Percentiles rank a stretch among this genome's conserved stretches.
These are phyloP conservation scores for Gautieria morchelliformis DNA, from an alignment of 768 basidiomycete genomes.

Conservation along the genomic window DNA sequence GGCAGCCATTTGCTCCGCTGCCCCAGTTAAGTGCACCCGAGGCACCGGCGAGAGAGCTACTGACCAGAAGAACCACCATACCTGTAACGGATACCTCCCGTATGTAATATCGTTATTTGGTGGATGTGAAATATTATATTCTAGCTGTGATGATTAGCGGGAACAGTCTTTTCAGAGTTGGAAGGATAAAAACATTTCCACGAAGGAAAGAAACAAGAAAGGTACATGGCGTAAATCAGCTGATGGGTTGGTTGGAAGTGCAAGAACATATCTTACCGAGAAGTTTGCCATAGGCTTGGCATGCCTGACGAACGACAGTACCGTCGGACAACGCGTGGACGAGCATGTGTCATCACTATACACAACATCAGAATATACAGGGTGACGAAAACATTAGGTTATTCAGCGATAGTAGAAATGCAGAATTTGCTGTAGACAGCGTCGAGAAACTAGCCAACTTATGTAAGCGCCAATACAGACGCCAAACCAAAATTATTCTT, in stretches of 20 bases:
- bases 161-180: constrained; percentile 54
- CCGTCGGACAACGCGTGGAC: constrained; percentile 38
- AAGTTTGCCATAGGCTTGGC: no score
- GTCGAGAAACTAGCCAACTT: constrained; percentile 74
- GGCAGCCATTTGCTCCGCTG: constrained; percentile 70
- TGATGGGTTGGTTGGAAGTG: not conserved
- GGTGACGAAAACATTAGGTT: no score
- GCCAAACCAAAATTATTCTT: no score
- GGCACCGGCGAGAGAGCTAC: constrained; percentile 62
- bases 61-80: constrained; percentile 73
- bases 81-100: constrained; percentile 28
- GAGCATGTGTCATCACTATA: constrained; percentile 75
- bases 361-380: constrained; percentile 63
- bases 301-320: no score
- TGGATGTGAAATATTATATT: not conserved
- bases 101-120: not conserved
- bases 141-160: constrained; percentile 71
- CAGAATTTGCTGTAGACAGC: no score
- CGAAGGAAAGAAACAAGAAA: constrained; percentile 68
- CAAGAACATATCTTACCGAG: no score
- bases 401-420: constrained; percentile 24
- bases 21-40: no score
- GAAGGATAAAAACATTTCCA: constrained; percentile 75
- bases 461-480: no score
- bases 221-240: constrained; percentile 38